Evolutionary conservation across 371 early-diverging fungal genomes (phyloP).

Genomic region (Nematocida major): DNA sequence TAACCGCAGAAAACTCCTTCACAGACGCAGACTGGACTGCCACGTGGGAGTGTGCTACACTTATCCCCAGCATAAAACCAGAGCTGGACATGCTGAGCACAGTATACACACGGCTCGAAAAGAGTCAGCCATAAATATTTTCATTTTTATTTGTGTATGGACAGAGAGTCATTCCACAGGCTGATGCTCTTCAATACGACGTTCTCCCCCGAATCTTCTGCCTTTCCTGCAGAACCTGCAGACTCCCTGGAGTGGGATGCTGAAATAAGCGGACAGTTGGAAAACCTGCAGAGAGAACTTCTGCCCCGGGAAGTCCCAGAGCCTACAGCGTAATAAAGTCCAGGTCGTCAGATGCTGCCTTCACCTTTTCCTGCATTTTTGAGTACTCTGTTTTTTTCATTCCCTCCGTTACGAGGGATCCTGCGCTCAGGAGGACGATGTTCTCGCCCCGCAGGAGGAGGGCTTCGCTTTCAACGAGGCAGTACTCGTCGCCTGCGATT

Average conservation of each 20-base stretch:
- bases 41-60: background rate
- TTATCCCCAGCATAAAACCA: background rate
- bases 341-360: constrained; percentile 3
- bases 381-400: background rate
- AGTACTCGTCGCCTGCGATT: constrained; percentile 53
- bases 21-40: background rate
- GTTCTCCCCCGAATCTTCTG: background rate
- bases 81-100: background rate
- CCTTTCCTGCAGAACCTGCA: background rate
- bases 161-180: constrained; percentile 36
- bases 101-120: background rate
- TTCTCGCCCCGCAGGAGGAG: constrained; percentile 64
- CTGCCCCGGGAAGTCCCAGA: background rate
- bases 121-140: background rate
- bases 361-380: background rate
- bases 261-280: constrained; percentile 38
- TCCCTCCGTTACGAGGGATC: background rate
- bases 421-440: constrained; percentile 57
- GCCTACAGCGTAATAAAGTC: constrained; percentile 38
- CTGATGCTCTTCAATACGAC: constrained; percentile 32
- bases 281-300: constrained; percentile 20
- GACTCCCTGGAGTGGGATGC: constrained; percentile 31
- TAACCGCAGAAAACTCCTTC: background rate
- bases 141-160: constrained; percentile 28
- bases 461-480: constrained; percentile 53